Conservation (phyloP, 768 basidiomycete genomes). For the Termitomyces sp. region DNA sequence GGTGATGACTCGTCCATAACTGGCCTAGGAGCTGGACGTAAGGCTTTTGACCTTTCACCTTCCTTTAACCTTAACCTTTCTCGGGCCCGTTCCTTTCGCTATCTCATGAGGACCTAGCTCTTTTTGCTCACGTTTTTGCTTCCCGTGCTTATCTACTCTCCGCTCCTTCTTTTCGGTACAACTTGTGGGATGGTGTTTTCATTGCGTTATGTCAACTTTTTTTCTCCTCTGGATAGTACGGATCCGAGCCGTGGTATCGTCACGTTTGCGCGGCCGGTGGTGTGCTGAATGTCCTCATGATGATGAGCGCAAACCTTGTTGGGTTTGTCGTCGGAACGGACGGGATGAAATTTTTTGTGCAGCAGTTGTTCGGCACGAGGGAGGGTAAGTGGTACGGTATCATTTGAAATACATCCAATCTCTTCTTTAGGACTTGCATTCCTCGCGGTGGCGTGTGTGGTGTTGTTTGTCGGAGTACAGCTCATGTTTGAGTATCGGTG, state of each 20-base stretch:
- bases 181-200: not conserved
- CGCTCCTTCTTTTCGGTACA: not conserved
- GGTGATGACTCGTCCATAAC: not conserved
- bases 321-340: slow-evolving; percentile 92
- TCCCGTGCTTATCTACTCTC: not conserved
- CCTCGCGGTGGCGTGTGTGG: slow-evolving; percentile 48
- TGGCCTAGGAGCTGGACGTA: not conserved
- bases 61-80: not conserved
- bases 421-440: slow-evolving; percentile 56
- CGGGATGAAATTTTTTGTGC: slow-evolving; percentile 62
- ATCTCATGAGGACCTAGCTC: not conserved
- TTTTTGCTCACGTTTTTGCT: not conserved
- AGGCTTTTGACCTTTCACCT: not conserved
- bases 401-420: not conserved
- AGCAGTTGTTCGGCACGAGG: slow-evolving; percentile 55
- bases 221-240: slow-evolving; percentile 45
- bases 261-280: slow-evolving; percentile 81
- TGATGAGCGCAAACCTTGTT: slow-evolving; percentile 91
- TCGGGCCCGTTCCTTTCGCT: not conserved
- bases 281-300: slow-evolving; percentile 76
- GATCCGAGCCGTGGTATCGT: slow-evolving; percentile 69
- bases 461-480: slow-evolving; percentile 79
- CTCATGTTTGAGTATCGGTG: slow-evolving; percentile 96
- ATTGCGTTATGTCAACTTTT: not conserved
- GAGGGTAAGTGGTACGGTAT: slow-evolving; percentile 41